Conservation (phyloP, 163 green algal species). For the Chlamydomonas reinhardtii region DNA sequence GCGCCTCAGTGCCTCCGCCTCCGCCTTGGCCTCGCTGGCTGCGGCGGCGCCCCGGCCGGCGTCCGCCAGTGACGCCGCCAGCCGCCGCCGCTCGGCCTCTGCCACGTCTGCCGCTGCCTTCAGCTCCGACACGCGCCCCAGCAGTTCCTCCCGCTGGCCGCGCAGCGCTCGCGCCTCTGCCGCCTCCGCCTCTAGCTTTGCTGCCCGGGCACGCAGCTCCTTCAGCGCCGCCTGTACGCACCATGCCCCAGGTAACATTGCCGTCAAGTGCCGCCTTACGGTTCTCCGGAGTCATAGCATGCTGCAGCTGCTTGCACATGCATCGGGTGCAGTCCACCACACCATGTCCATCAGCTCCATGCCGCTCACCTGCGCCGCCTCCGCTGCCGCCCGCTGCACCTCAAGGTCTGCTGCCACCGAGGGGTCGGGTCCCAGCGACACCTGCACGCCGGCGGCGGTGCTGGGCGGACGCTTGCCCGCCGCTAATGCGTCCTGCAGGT, state of each 20-base stretch:
- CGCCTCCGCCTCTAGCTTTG: slow-evolving; percentile 8
- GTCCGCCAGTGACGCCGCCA: background rate
- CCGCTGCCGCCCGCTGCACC: background rate
- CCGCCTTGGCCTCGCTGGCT: background rate
- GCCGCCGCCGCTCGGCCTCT: background rate
- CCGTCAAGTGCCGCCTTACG: too few relatives aligned
- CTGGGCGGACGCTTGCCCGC: background rate
- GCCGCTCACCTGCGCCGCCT: background rate
- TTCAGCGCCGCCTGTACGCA: too few relatives aligned
- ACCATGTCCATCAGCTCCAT: too few relatives aligned
- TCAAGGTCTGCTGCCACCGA: background rate
- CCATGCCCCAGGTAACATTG: too few relatives aligned
- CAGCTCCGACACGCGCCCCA: background rate
- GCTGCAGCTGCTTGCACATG: too few relatives aligned
- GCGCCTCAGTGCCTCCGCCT: background rate
- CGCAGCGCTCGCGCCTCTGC: background rate
- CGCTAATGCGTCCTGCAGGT: background rate
- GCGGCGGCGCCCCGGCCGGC: background rate
- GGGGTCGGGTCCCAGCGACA: background rate
- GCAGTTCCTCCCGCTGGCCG: background rate
- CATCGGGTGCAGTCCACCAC: too few relatives aligned
- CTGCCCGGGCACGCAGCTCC: too few relatives aligned
- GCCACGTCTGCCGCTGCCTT: background rate
- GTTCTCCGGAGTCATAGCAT: too few relatives aligned
- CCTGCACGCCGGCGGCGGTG: slow-evolving; percentile 1